Evolutionary conservation across 129 eudicot species (phyloP).

Genomic region (Pittosporum tobira): DNA sequence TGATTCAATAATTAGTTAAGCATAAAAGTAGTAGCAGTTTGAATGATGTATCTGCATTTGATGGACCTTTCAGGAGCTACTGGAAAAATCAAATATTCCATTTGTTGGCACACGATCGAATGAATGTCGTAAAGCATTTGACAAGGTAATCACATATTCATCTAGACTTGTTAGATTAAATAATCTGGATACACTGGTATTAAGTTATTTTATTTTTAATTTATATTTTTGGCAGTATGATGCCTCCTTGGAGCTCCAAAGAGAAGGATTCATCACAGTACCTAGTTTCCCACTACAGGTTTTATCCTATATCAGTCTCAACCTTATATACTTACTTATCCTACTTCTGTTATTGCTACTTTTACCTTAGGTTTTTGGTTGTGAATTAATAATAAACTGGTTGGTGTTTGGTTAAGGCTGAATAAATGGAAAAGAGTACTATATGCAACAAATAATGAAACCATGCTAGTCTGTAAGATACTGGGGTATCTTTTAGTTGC

Average conservation of each 20-base stretch:
- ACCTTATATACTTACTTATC: background rate
- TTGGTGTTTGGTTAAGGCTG: background rate
- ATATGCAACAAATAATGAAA: background rate
- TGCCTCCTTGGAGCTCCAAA: slow-evolving; percentile 83
- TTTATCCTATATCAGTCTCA: slow-evolving; percentile 6
- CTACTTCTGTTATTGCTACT: background rate
- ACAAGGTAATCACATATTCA: slow-evolving; percentile 42
- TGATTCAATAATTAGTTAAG: background rate
- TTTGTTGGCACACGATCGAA: slow-evolving; percentile 78
- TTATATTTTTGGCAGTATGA: slow-evolving; percentile 52
- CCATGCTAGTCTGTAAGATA: background rate
- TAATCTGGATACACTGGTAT: background rate
- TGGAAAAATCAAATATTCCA: slow-evolving; percentile 69
- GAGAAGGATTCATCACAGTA: slow-evolving; percentile 70
- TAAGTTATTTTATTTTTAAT: background rate
- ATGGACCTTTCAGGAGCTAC: slow-evolving; percentile 46
- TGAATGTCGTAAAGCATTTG: slow-evolving; percentile 84
- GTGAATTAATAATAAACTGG: background rate
- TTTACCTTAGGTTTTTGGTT: background rate
- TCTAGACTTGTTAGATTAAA: background rate
- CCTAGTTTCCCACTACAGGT: slow-evolving; percentile 80
- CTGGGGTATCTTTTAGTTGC: background rate
- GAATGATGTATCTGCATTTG: slow-evolving; percentile 4
- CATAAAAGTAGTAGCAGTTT: slow-evolving; percentile 3
- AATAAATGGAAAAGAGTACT: background rate